phyloP scores from a whole-genome alignment of 176 grass and related monocot species.

The Oryza rufipogon region DNA sequence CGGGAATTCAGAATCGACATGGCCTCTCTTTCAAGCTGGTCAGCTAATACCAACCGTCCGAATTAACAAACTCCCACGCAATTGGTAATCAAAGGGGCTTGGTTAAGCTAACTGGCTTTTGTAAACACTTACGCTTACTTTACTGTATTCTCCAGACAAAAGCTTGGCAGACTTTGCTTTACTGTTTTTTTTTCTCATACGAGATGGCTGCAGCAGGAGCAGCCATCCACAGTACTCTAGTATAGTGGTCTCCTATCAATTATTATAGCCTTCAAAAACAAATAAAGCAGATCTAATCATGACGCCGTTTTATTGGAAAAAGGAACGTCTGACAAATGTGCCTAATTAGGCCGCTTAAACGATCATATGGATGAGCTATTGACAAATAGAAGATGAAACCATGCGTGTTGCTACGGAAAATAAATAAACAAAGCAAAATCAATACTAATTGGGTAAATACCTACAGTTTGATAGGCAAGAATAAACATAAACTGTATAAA shows the following conservation, averaged over 20 bases:
- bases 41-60: neutral
- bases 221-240: neutral
- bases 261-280: neutral
- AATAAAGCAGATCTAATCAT: constrained; percentile 39
- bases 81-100: neutral
- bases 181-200: constrained; percentile 13
- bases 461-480: no score
- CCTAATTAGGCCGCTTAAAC: neutral
- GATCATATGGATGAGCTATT: constrained; percentile 21
- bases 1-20: neutral
- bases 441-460: no score
- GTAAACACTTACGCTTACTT: neutral
- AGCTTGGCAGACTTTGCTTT: constrained; percentile 8
- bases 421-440: no score
- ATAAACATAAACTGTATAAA: no score
- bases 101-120: neutral
- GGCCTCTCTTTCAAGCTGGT: constrained; percentile 10
- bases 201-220: constrained; percentile 12
- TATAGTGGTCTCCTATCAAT: constrained; percentile 22
- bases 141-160: neutral
- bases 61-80: neutral
- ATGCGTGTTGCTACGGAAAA: no score
- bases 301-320: constrained; percentile 10
- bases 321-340: neutral
- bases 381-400: neutral